Evolutionary conservation across 2,329 filamentous ascomycete species (phyloP).

Genomic region (Simplicillium sp.): DNA sequence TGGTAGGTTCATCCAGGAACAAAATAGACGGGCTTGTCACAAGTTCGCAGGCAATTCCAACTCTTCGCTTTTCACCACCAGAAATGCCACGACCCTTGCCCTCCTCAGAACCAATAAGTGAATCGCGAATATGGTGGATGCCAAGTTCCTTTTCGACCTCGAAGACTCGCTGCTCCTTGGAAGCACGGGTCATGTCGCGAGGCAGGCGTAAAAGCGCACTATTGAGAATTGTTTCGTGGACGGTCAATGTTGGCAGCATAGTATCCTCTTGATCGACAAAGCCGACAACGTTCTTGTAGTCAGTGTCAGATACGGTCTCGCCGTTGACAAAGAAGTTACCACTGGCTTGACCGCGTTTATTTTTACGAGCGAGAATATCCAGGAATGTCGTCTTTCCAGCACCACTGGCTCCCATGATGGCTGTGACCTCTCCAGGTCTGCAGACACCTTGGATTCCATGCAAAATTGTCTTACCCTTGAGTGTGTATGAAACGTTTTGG

Average conservation of each 20-base stretch:
- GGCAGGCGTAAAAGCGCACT: slow-evolving; percentile 90
- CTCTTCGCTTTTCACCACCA: slow-evolving; percentile 89
- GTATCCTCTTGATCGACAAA: slow-evolving; percentile 99
- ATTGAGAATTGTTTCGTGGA: slow-evolving; percentile 94
- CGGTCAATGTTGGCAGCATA: slow-evolving; percentile 89
- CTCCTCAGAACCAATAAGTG: slow-evolving; percentile 92
- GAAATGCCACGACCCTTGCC: slow-evolving; percentile 91
- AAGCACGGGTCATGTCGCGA: slow-evolving; percentile 72
- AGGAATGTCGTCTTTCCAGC: slow-evolving; percentile 96
- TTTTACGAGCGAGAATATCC: slow-evolving; percentile 92
- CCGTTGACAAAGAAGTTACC: slow-evolving; percentile 92
- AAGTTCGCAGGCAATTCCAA: slow-evolving; percentile 94
- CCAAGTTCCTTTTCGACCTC: slow-evolving; percentile 95
- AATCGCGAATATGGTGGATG: slow-evolving; percentile 88
- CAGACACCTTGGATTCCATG: slow-evolving; percentile 73
- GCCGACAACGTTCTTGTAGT: slow-evolving; percentile 87
- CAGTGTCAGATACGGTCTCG: slow-evolving; percentile 72
- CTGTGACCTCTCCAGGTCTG: slow-evolving; percentile 90
- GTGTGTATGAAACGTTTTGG: slow-evolving; percentile 73
- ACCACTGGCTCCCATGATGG: slow-evolving; percentile 96
- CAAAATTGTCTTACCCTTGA: slow-evolving; percentile 85
- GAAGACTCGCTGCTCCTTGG: slow-evolving; percentile 85
- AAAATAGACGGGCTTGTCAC: slow-evolving; percentile 96
- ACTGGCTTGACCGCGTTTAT: slow-evolving; percentile 71
- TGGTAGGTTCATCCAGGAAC: slow-evolving; percentile 95